Evolutionary conservation across 2,329 filamentous ascomycete genomes (phyloP).

Genomic region (Aureobasidium sp.): DNA sequence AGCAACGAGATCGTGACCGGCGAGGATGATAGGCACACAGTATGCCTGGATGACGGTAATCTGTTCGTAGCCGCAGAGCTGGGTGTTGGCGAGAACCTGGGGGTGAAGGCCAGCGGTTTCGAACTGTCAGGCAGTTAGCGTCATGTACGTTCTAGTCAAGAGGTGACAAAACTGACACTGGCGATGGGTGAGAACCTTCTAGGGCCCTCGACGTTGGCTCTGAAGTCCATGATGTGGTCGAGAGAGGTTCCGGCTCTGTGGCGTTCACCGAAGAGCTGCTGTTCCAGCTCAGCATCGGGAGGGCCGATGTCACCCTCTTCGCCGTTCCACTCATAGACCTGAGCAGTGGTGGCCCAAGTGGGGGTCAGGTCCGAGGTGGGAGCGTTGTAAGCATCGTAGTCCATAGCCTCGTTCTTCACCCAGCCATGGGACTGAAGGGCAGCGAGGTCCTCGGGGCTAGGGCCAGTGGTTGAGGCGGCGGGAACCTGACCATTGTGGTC

Average conservation of each 20-base stretch:
- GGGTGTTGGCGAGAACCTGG: conserved; percentile 69
- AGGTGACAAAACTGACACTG: conserved; percentile 36
- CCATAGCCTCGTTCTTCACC: conserved; percentile 23
- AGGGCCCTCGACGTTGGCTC: conserved; percentile 45
- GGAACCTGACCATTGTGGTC: neutral
- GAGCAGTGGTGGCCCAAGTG: conserved; percentile 50
- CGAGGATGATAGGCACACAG: conserved; percentile 69
- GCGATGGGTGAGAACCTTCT: conserved; percentile 42
- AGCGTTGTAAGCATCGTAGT: conserved; percentile 23
- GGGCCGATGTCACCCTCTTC: conserved; percentile 84
- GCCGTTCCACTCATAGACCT: conserved; percentile 74
- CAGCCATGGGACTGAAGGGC: conserved; percentile 25
- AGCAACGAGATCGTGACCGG: conserved; percentile 75
- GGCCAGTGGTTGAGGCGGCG: too few species aligned
- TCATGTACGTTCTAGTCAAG: neutral
- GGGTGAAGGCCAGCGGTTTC: conserved; percentile 78
- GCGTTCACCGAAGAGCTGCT: conserved; percentile 59
- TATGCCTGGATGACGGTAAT: conserved; percentile 88
- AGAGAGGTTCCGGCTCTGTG: conserved; percentile 57
- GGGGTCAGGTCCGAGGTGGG: neutral
- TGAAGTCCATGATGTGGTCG: conserved; percentile 46
- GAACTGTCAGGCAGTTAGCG: conserved; percentile 49
- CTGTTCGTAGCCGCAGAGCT: conserved; percentile 59
- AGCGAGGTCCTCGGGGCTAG: neutral
- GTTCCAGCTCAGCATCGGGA: conserved; percentile 61